A percentile compares a stretch with the other conserved stretches of the same genome.
These are phyloP conservation scores for Aspergillus egyptiacus DNA, from an alignment of 495 filamentous ascomycete genomes.

Conservation along the genomic window DNA sequence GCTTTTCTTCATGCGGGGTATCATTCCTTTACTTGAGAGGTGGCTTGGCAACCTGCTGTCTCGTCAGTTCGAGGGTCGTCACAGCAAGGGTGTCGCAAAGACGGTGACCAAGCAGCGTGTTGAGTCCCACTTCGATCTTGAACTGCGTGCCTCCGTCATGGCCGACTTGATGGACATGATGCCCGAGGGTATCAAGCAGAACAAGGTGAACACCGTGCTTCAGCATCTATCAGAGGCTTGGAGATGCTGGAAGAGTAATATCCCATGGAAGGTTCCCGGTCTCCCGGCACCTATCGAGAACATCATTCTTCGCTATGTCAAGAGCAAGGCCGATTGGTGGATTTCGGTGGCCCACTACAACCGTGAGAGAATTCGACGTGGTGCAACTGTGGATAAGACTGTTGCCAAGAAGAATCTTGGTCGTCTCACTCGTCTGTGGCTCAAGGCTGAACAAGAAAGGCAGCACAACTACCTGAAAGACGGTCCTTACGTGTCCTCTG, in stretches of 20 bases:
- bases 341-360: slow-evolving; percentile 98
- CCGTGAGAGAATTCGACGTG: slow-evolving; percentile 89
- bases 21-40: slow-evolving; percentile 91
- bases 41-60: slow-evolving; percentile 97
- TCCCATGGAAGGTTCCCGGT: slow-evolving; percentile 98
- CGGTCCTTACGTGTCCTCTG: slow-evolving; percentile 95
- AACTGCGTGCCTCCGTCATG: slow-evolving; percentile 97
- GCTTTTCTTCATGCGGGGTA: slow-evolving; percentile 99
- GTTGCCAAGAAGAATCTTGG: slow-evolving; percentile 99
- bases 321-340: slow-evolving; percentile 99
- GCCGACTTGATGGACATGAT: slow-evolving; percentile 99
- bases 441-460: slow-evolving; percentile 97
- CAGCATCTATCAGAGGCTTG: slow-evolving; percentile 97
- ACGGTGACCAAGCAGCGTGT: slow-evolving; percentile 99
- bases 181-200: slow-evolving; percentile 99
- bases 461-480: slow-evolving; percentile 99
- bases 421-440: slow-evolving; percentile 88
- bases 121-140: slow-evolving; percentile 97
- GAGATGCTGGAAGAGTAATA: slow-evolving; percentile 99
- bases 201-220: slow-evolving; percentile 96
- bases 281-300: slow-evolving; percentile 96
- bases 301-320: slow-evolving; percentile 96
- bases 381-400: slow-evolving; percentile 97
- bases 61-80: slow-evolving; percentile 95
- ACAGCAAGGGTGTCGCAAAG: slow-evolving; percentile 99